These are phyloP conservation scores for Ascochyta rabiei DNA, from an alignment of 2,329 filamentous ascomycete species.

Conservation along the genomic window DNA sequence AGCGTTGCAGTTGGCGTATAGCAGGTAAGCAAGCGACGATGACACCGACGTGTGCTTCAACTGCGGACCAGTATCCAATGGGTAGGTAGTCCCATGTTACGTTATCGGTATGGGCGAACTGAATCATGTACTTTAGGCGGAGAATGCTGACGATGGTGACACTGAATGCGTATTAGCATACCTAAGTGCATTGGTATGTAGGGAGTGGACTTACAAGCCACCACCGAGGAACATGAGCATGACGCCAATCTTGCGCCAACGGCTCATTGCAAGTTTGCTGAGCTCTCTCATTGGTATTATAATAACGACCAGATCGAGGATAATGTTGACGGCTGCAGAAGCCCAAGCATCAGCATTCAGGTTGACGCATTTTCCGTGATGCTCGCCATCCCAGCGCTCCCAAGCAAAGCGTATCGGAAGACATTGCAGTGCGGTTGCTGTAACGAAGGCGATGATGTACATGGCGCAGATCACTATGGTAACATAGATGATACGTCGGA, in stretches of 20 bases:
- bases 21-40: conserved; percentile 36
- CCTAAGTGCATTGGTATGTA: not conserved
- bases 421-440: conserved; percentile 27
- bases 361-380: conserved; percentile 32
- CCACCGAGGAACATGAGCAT: conserved; percentile 49
- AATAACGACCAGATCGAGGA: conserved; percentile 39
- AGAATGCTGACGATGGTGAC: conserved; percentile 55
- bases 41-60: conserved; percentile 37
- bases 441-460: conserved; percentile 31
- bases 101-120: conserved; percentile 52
- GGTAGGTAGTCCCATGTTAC: conserved; percentile 45
- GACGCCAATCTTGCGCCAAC: conserved; percentile 40
- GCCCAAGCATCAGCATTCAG: conserved; percentile 37
- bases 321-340: conserved; percentile 39
- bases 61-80: conserved; percentile 35
- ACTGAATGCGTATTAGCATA: conserved; percentile 27
- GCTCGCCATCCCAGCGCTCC: conserved; percentile 36
- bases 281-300: conserved; percentile 40
- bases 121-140: conserved; percentile 51
- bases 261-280: conserved; percentile 35
- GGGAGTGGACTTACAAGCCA: conserved; percentile 44
- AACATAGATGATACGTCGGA: conserved; percentile 23
- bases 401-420: conserved; percentile 30
- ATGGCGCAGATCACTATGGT: conserved; percentile 22
- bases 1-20: conserved; percentile 26